Evolutionary conservation across 2,329 filamentous ascomycete genomes (phyloP).

Genomic region (Pyrenophora seminiperda): DNA sequence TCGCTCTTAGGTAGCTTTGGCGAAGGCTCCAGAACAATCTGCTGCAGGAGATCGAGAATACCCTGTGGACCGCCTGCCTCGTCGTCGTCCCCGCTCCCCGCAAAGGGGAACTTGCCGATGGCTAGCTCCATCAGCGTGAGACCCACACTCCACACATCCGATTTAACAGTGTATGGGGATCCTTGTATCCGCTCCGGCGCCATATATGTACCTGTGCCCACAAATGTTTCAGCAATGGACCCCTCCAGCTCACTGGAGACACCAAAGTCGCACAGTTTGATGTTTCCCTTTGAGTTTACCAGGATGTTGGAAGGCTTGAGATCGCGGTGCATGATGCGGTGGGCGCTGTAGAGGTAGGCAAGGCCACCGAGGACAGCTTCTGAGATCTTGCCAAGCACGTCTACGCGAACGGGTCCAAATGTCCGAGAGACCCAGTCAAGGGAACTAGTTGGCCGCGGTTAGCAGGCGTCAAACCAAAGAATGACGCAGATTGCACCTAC

Average conservation of each 20-base stretch:
- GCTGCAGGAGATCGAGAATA: constrained; percentile 92
- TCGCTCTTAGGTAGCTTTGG: constrained; percentile 95
- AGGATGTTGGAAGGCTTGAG: constrained; percentile 98
- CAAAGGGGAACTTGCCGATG: constrained; percentile 96
- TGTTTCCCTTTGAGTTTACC: constrained; percentile 89
- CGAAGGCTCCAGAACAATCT: constrained; percentile 95
- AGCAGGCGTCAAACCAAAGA: constrained; percentile 10
- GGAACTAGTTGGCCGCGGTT: constrained; percentile 62
- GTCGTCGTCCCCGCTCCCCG: constrained; percentile 75
- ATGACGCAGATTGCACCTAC: constrained; percentile 61
- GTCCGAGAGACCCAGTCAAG: constrained; percentile 92
- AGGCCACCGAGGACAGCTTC: constrained; percentile 92
- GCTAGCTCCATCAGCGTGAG: constrained; percentile 95
- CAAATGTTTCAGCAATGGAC: constrained; percentile 96
- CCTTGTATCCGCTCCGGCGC: constrained; percentile 97
- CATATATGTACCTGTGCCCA: constrained; percentile 99
- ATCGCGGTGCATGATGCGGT: constrained; percentile 98
- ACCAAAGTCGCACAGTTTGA: constrained; percentile 98
- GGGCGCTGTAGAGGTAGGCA: constrained; percentile 91
- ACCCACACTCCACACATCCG: constrained; percentile 98
- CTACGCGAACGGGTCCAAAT: constrained; percentile 92
- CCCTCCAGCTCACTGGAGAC: constrained; percentile 98
- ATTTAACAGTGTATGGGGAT: constrained; percentile 96
- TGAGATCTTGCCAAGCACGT: constrained; percentile 96
- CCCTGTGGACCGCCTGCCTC: constrained; percentile 78